These are phyloP conservation scores for Cystobasidium sp. DNA, from an alignment of 1,284 basidiomycete species.

Conservation along the genomic window DNA sequence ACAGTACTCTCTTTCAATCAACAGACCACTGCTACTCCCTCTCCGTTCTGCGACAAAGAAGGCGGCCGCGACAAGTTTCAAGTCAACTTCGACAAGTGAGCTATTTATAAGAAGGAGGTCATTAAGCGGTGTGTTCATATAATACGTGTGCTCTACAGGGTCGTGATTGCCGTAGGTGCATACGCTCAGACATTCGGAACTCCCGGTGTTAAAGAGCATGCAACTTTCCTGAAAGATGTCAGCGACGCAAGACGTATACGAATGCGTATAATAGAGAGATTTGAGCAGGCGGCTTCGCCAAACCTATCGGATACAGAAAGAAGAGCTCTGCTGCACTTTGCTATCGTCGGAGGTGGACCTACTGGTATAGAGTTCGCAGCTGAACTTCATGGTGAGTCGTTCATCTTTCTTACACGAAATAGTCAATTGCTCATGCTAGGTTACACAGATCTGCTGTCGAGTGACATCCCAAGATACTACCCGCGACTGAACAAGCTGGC, in stretches of 20 bases:
- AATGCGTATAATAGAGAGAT: constrained; percentile 73
- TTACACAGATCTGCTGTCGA: constrained; percentile 69
- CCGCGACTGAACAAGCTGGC: constrained; percentile 50
- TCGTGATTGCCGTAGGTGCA: constrained; percentile 81
- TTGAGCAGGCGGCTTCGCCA: constrained; percentile 79
- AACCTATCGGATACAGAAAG: constrained; percentile 68
- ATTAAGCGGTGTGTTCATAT: constrained; percentile 39
- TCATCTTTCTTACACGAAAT: constrained; percentile 51
- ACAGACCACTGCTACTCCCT: constrained; percentile 6
- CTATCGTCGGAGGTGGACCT: constrained; percentile 69
- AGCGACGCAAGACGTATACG: constrained; percentile 80
- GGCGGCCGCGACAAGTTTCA: constrained; percentile 44
- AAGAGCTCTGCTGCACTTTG: constrained; percentile 73
- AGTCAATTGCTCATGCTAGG: too few relatives aligned
- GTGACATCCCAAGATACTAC: constrained; percentile 68
- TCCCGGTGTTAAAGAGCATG: constrained; percentile 56
- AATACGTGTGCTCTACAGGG: constrained; percentile 69
- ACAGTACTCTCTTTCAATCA: neutral
- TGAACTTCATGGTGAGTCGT: constrained; percentile 86
- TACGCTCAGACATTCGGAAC: constrained; percentile 75
- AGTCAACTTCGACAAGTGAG: constrained; percentile 52
- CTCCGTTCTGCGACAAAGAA: constrained; percentile 4
- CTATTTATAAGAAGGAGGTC: neutral
- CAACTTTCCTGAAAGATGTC: constrained; percentile 77
- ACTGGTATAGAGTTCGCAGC: constrained; percentile 80